A percentile compares a stretch with the other conserved stretches of the same genome.
Evolutionary conservation across 768 basidiomycete genomes (phyloP).

Genomic region (Bullera alba): DNA sequence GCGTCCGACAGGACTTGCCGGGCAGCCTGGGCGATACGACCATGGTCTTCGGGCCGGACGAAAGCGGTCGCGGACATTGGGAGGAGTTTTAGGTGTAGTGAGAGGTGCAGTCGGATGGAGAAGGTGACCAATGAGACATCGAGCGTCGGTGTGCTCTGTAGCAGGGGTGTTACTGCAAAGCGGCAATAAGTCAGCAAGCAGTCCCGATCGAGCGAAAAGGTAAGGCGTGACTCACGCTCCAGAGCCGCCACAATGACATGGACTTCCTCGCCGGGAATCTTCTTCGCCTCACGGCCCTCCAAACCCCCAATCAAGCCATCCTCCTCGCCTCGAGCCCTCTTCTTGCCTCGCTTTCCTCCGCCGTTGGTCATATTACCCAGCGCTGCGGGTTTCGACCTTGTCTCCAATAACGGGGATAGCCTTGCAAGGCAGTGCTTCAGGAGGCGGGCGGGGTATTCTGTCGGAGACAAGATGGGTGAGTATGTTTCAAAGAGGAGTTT

Average conservation of each 20-base stretch:
- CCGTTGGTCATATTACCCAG: slow-evolving; percentile 2
- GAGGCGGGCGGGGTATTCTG: slow-evolving; percentile 33
- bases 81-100: slow-evolving; percentile 17
- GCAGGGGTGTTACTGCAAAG: slow-evolving; percentile 24
- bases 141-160: slow-evolving; percentile 27
- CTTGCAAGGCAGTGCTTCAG: slow-evolving; percentile 19
- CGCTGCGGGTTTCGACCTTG: slow-evolving; percentile 4
- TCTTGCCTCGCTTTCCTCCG: slow-evolving; percentile 41
- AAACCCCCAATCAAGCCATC: slow-evolving; percentile 39
- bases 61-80: slow-evolving; percentile 6
- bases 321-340: slow-evolving; percentile 38
- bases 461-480: slow-evolving; percentile 17
- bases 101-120: slow-evolving; percentile 37
- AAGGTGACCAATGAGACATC: slow-evolving; percentile 24
- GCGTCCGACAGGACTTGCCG: slow-evolving; percentile 24
- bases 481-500: slow-evolving; percentile 26
- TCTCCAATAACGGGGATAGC: slow-evolving; percentile 19
- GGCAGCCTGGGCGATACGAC: slow-evolving; percentile 8
- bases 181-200: background rate
- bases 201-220: background rate
- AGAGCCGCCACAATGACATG: slow-evolving; percentile 19
- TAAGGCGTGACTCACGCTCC: slow-evolving; percentile 25
- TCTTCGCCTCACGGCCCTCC: slow-evolving; percentile 27
- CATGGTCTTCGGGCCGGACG: slow-evolving; percentile 1
- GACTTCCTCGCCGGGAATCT: slow-evolving; percentile 8